A percentile compares a stretch with the other conserved stretches of the same genome.
These are phyloP conservation scores for Tylopilus rubrobrunneus DNA, from an alignment of 768 basidiomycete species.

Conservation along the genomic window DNA sequence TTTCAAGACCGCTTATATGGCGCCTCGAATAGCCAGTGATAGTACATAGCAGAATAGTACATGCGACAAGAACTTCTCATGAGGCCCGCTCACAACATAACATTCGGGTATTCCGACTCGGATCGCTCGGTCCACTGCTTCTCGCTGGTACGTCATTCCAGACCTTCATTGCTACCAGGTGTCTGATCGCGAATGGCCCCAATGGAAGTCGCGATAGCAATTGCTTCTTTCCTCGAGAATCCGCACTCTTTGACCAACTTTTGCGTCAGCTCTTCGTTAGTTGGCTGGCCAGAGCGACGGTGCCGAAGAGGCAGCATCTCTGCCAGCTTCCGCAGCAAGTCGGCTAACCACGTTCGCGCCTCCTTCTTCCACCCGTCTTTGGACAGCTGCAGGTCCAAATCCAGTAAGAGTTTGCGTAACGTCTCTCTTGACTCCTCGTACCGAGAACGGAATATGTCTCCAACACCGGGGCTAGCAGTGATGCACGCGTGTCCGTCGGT, in stretches of 20 bases:
- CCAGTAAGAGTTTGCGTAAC: constrained; percentile 17
- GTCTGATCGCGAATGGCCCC: constrained; percentile 3
- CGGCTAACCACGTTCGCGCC: constrained; percentile 11
- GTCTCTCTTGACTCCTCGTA: constrained; percentile 30
- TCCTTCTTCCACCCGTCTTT: constrained; percentile 18
- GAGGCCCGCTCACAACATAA: no score
- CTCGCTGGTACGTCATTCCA: no score
- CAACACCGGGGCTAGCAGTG: constrained; percentile 31
- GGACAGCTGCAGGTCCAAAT: background rate
- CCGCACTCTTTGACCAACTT: constrained; percentile 15
- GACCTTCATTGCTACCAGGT: background rate
- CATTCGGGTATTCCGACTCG: no score
- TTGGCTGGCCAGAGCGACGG: constrained; percentile 3
- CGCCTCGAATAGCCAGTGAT: no score
- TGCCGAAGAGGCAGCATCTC: constrained; percentile 12
- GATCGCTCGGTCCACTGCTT: no score
- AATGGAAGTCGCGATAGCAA: constrained; percentile 17
- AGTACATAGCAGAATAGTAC: no score
- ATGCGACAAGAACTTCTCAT: no score
- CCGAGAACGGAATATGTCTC: constrained; percentile 19
- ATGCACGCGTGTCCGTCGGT: constrained; percentile 38
- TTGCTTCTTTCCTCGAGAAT: constrained; percentile 18
- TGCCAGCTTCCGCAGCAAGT: constrained; percentile 19
- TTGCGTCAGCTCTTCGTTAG: constrained; percentile 4
- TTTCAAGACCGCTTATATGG: no score